Evolutionary conservation across 169 alveolate species (phyloP).

Genomic region (Plasmodium knowlesi): DNA sequence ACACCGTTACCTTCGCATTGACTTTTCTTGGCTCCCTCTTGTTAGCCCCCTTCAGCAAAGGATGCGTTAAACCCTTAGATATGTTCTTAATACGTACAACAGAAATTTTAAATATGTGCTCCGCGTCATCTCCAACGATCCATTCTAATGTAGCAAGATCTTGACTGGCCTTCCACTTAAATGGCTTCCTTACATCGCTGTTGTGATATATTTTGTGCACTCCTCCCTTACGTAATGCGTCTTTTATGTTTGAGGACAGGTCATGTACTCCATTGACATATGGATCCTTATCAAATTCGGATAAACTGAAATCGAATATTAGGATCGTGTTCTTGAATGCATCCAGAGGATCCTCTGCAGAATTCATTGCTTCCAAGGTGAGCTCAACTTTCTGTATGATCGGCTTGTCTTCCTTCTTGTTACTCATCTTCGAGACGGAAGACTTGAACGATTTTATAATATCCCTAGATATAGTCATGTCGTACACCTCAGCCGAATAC

Average conservation of each 20-base stretch:
- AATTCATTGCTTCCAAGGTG: slow-evolving; percentile 77
- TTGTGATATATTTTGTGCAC: slow-evolving; percentile 80
- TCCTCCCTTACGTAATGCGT: slow-evolving; percentile 91
- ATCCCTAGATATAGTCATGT: slow-evolving; percentile 77
- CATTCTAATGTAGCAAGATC: slow-evolving; percentile 90
- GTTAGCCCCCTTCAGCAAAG: slow-evolving; percentile 87
- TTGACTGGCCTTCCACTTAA: slow-evolving; percentile 88
- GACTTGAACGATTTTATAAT: slow-evolving; percentile 77
- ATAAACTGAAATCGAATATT: slow-evolving; percentile 84
- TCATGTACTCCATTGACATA: slow-evolving; percentile 94
- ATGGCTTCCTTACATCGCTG: slow-evolving; percentile 78
- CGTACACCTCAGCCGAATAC: slow-evolving; percentile 81
- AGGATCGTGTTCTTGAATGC: slow-evolving; percentile 72
- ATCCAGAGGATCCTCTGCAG: slow-evolving; percentile 70
- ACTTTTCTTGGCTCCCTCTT: slow-evolving; percentile 91
- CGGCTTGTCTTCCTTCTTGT: slow-evolving; percentile 79
- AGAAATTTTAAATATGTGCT: slow-evolving; percentile 87
- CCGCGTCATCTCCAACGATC: slow-evolving; percentile 88
- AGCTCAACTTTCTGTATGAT: slow-evolving; percentile 61
- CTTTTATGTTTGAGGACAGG: slow-evolving; percentile 88
- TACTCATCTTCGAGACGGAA: slow-evolving; percentile 74
- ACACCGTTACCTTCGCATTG: slow-evolving; percentile 85
- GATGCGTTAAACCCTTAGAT: slow-evolving; percentile 90
- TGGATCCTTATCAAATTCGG: slow-evolving; percentile 93
- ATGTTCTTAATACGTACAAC: slow-evolving; percentile 90